Evolutionary conservation across 306 rosid genomes (phyloP).

Genomic region (Datisca glomerata): DNA sequence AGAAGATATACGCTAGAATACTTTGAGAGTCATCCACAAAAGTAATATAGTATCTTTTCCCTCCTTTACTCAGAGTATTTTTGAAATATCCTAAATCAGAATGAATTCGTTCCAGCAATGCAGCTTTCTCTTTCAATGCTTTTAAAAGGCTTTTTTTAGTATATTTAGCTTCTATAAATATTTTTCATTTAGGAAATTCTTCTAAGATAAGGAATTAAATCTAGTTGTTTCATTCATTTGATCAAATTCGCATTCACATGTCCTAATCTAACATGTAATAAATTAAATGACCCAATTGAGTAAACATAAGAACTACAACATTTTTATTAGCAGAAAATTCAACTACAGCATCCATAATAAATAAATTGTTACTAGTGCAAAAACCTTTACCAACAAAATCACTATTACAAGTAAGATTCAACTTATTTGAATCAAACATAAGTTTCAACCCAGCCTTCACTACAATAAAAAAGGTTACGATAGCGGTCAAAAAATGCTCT

Average conservation of each 20-base stretch:
- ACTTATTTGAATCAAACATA: too few species aligned
- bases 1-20: background rate
- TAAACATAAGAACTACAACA: too few species aligned
- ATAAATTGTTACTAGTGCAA: too few species aligned
- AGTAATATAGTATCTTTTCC: background rate
- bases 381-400: too few species aligned
- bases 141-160: background rate
- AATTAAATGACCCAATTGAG: background rate
- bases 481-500: too few species aligned
- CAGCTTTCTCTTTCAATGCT: background rate
- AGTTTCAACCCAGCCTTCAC: too few species aligned
- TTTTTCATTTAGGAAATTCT: conserved; percentile 2
- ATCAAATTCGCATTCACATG: background rate
- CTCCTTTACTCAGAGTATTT: background rate
- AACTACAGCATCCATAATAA: too few species aligned
- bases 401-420: too few species aligned
- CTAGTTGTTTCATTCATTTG: background rate
- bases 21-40: background rate
- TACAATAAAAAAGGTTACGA: too few species aligned
- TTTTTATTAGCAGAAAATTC: too few species aligned
- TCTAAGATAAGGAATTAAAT: background rate
- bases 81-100: background rate
- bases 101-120: background rate
- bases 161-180: background rate
- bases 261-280: background rate